Conservation (phyloP, 257 asterid genomes). For the Sherardia arvensis region DNA sequence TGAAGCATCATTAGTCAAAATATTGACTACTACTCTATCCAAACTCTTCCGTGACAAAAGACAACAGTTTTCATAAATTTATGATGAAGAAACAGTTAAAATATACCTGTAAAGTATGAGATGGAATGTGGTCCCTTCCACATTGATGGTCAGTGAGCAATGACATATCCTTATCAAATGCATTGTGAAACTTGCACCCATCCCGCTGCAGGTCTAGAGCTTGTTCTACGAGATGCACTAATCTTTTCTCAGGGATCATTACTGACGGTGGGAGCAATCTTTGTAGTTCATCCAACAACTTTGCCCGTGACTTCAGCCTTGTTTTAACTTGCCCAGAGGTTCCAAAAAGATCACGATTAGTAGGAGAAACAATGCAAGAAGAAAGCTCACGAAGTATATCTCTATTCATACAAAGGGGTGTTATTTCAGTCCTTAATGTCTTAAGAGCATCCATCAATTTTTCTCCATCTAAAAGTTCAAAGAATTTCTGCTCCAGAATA, state of each 20-base stretch:
- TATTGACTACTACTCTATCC: not conserved
- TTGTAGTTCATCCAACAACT: conserved; percentile 57
- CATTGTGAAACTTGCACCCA: conserved; percentile 70
- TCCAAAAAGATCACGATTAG: conserved; percentile 25
- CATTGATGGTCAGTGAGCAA: conserved; percentile 68
- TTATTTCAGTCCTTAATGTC: conserved; percentile 68
- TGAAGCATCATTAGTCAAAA: too few relatives aligned
- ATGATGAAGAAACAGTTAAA: not conserved
- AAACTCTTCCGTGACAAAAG: not conserved
- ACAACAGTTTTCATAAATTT: not conserved
- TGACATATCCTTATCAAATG: conserved; percentile 52
- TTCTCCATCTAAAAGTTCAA: conserved; percentile 52
- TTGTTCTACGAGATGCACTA: conserved; percentile 77
- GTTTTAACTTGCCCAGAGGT: conserved; percentile 23
- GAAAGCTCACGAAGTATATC: conserved; percentile 60
- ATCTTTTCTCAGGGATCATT: conserved; percentile 59
- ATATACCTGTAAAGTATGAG: conserved; percentile 62
- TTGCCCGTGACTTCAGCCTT: conserved; percentile 37
- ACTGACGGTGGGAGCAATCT: conserved; percentile 64
- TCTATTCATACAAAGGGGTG: conserved; percentile 42
- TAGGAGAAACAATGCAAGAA: conserved; percentile 41
- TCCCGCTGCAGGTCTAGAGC: conserved; percentile 69
- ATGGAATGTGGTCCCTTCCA: conserved; percentile 69
- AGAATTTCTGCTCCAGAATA: conserved; percentile 73
- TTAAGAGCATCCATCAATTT: conserved; percentile 64